Conservation (phyloP, 805 yeast genomes). For the Blastobotrys robertii region DNA sequence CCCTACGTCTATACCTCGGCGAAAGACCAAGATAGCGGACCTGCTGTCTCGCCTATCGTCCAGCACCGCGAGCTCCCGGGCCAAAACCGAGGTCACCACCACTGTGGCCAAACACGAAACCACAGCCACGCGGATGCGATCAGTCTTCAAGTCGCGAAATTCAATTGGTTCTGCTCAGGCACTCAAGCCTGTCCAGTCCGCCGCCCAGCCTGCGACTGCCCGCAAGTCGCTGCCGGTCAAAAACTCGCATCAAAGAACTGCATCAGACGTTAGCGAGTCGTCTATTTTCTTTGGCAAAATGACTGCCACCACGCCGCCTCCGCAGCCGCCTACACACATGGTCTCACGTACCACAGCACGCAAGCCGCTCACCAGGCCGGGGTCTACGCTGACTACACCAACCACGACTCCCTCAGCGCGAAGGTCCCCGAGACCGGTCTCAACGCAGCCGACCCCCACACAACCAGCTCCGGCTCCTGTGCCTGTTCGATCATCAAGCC, state of each 20-base stretch:
- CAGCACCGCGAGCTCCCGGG: constrained; percentile 23
- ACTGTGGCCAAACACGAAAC: constrained; percentile 4
- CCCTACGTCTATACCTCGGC: constrained; percentile 8
- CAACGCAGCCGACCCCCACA: too few species aligned
- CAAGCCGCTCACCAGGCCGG: neutral
- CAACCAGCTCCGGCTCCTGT: too few species aligned
- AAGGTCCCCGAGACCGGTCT: neutral
- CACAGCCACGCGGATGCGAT: constrained; percentile 1
- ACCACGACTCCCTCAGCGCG: neutral
- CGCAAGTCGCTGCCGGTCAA: neutral
- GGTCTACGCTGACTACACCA: neutral
- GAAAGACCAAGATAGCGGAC: constrained; percentile 21
- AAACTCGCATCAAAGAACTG: neutral
- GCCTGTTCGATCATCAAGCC: too few species aligned
- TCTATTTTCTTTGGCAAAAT: constrained; percentile 11
- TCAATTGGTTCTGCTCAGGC: constrained; percentile 1
- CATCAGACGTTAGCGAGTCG: constrained; percentile 11
- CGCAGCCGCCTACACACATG: constrained; percentile 8
- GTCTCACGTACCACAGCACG: neutral
- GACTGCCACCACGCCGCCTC: constrained; percentile 8
- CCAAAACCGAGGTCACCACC: constrained; percentile 4
- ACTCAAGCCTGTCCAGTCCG: constrained; percentile 4
- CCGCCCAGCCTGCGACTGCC: neutral
- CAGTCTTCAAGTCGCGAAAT: constrained; percentile 4
- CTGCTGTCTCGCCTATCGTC: constrained; percentile 23